Percentiles rank a stretch among this genome's conserved stretches.
These are phyloP conservation scores for Chamaecrista fasciculata DNA, from an alignment of 306 rosid species.

Conservation along the genomic window DNA sequence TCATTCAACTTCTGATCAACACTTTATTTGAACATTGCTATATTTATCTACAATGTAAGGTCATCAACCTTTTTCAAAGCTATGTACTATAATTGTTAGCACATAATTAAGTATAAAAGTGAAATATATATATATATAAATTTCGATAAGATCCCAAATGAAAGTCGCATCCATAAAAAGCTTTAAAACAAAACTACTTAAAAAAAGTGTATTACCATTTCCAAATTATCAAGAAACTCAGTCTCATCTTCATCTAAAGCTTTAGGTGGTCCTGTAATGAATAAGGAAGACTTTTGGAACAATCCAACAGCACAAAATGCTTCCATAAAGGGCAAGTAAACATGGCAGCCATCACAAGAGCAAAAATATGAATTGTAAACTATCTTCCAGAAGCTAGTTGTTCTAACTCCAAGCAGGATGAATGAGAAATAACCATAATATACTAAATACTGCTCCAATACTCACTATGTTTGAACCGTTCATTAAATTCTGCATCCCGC, in stretches of 20 bases:
- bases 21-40: constrained; percentile 11
- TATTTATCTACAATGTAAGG: constrained; percentile 12
- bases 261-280: constrained; percentile 83
- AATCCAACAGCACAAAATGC: constrained; percentile 16
- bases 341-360: not conserved
- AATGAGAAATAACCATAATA: not conserved
- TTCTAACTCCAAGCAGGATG: not conserved
- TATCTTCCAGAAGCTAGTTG: constrained; percentile 7
- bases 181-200: constrained; percentile 2
- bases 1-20: constrained; percentile 15
- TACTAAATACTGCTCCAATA: constrained; percentile 27
- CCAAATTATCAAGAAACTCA: constrained; percentile 78
- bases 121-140: constrained; percentile 8
- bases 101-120: not conserved
- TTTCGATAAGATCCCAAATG: not conserved
- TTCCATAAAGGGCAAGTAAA: constrained; percentile 8
- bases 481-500: constrained; percentile 85
- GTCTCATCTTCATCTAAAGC: constrained; percentile 96
- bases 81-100: not conserved
- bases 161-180: constrained; percentile 7
- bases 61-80: constrained; percentile 1
- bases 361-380: not conserved
- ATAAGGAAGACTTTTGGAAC: not conserved
- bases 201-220: constrained; percentile 45
- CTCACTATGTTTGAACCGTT: constrained; percentile 95